Evolutionary conservation across 2,329 filamentous ascomycete genomes (phyloP).

Genomic region (Cryphonectria naterciae): DNA sequence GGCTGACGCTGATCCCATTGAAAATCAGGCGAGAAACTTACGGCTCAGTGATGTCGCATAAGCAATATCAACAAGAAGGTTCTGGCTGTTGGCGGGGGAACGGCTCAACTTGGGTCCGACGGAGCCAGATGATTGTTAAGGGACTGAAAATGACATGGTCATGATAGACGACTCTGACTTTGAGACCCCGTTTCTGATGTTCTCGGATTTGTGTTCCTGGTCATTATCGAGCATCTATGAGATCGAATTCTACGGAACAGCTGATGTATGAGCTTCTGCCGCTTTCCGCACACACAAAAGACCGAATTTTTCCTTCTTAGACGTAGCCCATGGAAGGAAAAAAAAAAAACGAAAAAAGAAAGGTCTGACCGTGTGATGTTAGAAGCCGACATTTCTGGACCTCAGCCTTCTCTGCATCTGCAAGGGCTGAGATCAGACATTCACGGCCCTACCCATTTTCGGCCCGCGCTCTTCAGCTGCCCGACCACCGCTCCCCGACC

Average conservation of each 20-base stretch:
- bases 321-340: background rate
- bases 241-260: background rate
- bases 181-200: background rate
- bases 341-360: background rate
- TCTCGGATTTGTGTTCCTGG: background rate
- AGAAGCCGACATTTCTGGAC: background rate
- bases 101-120: background rate
- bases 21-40: background rate
- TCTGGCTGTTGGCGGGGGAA: background rate
- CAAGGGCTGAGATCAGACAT: background rate
- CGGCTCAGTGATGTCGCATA: background rate
- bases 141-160: no score
- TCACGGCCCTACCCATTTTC: background rate
- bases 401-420: background rate
- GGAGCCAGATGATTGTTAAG: background rate
- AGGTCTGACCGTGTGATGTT: background rate
- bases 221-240: background rate
- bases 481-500: background rate
- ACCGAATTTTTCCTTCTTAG: background rate
- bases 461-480: background rate
- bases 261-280: background rate
- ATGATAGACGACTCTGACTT: no score
- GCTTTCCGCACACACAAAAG: background rate
- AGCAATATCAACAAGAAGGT: background rate
- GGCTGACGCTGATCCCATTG: background rate